Conservation (phyloP, 176 grass and related monocot genomes). For the Oryza punctata region DNA sequence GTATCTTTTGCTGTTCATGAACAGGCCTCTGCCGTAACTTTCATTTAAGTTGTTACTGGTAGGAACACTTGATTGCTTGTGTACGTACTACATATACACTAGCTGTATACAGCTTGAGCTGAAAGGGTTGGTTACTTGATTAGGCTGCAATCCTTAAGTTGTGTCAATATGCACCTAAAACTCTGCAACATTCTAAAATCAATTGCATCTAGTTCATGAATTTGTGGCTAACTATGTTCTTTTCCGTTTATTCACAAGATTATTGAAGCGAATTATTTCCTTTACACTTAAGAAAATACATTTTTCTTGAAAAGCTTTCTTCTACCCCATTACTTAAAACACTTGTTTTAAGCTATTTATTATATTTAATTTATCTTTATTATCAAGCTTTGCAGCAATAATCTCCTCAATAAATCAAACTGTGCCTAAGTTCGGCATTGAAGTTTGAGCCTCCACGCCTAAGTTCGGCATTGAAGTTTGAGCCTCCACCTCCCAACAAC, state of each 20-base stretch:
- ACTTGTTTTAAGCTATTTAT: too few species aligned
- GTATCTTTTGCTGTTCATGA: neutral
- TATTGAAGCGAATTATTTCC: too few species aligned
- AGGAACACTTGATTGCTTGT: neutral
- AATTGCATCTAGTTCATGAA: too few species aligned
- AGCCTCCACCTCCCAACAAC: constrained; percentile 9
- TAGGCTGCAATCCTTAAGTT: neutral
- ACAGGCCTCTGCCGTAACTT: neutral
- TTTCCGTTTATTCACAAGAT: too few species aligned
- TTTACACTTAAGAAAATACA: too few species aligned
- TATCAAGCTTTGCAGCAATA: too few species aligned
- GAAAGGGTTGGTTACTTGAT: neutral
- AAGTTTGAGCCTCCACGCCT: constrained; percentile 21
- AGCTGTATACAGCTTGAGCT: neutral
- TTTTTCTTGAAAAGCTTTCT: too few species aligned
- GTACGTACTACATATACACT: neutral
- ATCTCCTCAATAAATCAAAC: too few species aligned
- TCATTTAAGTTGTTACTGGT: neutral
- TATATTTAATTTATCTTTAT: too few species aligned
- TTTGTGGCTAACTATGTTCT: neutral
- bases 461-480: neutral
- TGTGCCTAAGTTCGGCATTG: too few species aligned
- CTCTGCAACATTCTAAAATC: neutral
- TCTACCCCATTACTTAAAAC: too few species aligned
- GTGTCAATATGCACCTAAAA: neutral